Evolutionary conservation across 169 alveolate genomes (phyloP).

Genomic region (Miamiensis avidus): DNA sequence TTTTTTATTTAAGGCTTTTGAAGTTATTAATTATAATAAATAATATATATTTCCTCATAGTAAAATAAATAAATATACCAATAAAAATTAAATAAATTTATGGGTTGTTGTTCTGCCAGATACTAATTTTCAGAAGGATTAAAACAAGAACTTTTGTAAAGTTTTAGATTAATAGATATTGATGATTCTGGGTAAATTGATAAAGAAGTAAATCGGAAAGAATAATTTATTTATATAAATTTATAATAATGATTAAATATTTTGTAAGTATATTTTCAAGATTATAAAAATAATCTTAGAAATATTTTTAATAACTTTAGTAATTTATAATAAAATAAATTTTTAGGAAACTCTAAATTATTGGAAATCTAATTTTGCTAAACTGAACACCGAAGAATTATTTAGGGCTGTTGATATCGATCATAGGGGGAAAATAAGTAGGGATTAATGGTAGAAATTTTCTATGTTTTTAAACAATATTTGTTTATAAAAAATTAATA

Average conservation of each 20-base stretch:
- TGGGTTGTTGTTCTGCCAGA: background rate
- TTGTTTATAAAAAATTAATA: no score
- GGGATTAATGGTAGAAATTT: slow-evolving; percentile 58
- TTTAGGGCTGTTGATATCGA: slow-evolving; percentile 63
- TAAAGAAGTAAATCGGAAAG: background rate
- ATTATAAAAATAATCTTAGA: no score
- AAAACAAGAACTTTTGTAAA: background rate
- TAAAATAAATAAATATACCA: no score
- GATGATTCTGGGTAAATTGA: background rate
- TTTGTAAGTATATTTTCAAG: no score
- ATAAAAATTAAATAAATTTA: no score
- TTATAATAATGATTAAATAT: no score
- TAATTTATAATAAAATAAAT: no score
- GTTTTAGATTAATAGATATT: background rate
- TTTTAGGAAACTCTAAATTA: slow-evolving; percentile 6
- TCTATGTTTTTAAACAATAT: background rate
- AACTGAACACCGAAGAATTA: slow-evolving; percentile 58
- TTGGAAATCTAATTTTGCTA: slow-evolving; percentile 62
- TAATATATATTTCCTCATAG: no score
- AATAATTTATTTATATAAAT: no score
- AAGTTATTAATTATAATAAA: no score
- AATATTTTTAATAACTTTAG: no score
- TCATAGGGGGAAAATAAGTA: slow-evolving; percentile 57
- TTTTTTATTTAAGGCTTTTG: no score
- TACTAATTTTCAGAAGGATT: background rate